phyloP scores from a whole-genome alignment of 106 monocot species.

The Platanthera guangdongensis region DNA sequence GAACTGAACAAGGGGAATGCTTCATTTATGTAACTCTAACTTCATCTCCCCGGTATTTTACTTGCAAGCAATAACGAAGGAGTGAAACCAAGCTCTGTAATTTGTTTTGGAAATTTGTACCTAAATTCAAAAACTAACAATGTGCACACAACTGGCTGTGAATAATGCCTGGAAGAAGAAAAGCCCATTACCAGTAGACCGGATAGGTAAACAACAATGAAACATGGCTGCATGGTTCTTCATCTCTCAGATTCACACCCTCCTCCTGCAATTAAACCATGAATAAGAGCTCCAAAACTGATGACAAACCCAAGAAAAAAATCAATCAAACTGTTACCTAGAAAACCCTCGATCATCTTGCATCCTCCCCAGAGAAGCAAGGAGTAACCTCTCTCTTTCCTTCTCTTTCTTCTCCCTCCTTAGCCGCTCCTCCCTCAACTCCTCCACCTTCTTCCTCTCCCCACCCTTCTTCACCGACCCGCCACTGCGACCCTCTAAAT shows the following conservation, averaged over 20 bases:
- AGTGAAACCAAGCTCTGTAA: background rate
- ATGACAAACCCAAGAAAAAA: background rate
- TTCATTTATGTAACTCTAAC: background rate
- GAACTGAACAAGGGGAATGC: background rate
- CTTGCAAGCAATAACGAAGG: background rate
- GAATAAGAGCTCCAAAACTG: background rate
- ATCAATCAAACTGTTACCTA: background rate
- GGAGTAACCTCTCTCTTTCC: conserved; percentile 8
- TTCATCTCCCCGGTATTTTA: background rate
- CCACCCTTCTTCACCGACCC: conserved; percentile 21
- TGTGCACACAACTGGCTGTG: background rate
- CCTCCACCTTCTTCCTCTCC: conserved; percentile 39
- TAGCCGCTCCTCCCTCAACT: conserved; percentile 46
- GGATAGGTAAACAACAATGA: background rate
- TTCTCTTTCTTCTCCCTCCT: conserved; percentile 35
- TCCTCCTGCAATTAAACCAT: background rate
- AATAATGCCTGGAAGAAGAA: background rate
- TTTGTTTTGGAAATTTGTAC: background rate
- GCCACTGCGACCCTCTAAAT: background rate
- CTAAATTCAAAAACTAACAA: background rate
- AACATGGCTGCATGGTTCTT: background rate
- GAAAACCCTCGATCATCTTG: background rate
- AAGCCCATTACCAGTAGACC: background rate
- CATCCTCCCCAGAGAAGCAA: conserved; percentile 3
- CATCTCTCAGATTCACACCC: background rate